phyloP scores from a whole-genome alignment of 2,329 filamentous ascomycete species.

The Aspergillus puulaauensis region DNA sequence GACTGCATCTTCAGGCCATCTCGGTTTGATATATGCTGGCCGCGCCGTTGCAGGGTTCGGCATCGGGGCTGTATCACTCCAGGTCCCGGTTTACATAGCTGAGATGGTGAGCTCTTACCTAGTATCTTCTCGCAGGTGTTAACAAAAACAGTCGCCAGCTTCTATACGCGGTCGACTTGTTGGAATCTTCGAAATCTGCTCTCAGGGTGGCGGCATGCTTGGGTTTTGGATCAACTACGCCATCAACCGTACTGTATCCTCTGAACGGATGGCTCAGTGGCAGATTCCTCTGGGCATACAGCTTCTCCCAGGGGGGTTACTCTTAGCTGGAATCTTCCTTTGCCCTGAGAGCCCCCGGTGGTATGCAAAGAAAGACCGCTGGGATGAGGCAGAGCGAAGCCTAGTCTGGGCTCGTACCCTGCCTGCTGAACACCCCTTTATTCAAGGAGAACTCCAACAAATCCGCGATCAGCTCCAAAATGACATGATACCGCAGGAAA shows the following conservation, averaged over 20 bases:
- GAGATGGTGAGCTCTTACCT: constrained; percentile 37
- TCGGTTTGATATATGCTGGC: constrained; percentile 6
- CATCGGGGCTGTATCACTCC: constrained; percentile 10
- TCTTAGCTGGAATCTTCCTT: constrained; percentile 59
- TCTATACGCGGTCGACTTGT: constrained; percentile 58
- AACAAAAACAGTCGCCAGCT: constrained; percentile 44
- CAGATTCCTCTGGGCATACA: constrained; percentile 56
- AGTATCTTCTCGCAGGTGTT: constrained; percentile 44
- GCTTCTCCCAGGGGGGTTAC: constrained; percentile 55
- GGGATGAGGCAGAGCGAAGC: constrained; percentile 58
- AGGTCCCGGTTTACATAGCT: constrained; percentile 10
- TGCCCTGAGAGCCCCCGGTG: constrained; percentile 65
- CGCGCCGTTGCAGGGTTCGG: constrained; percentile 10
- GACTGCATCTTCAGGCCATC: constrained; percentile 6
- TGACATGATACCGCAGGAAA: not conserved
- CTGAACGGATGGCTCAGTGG: constrained; percentile 49
- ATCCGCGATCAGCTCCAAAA: constrained; percentile 1
- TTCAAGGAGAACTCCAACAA: constrained; percentile 33
- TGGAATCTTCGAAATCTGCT: constrained; percentile 59
- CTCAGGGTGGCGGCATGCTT: constrained; percentile 43
- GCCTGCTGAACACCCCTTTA: constrained; percentile 48
- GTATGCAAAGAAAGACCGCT: constrained; percentile 64
- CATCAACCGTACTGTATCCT: constrained; percentile 29
- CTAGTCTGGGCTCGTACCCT: constrained; percentile 58
- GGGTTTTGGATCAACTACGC: constrained; percentile 55